These are phyloP conservation scores for Gymnopilus dilepis DNA, from an alignment of 768 basidiomycete species.

Conservation along the genomic window DNA sequence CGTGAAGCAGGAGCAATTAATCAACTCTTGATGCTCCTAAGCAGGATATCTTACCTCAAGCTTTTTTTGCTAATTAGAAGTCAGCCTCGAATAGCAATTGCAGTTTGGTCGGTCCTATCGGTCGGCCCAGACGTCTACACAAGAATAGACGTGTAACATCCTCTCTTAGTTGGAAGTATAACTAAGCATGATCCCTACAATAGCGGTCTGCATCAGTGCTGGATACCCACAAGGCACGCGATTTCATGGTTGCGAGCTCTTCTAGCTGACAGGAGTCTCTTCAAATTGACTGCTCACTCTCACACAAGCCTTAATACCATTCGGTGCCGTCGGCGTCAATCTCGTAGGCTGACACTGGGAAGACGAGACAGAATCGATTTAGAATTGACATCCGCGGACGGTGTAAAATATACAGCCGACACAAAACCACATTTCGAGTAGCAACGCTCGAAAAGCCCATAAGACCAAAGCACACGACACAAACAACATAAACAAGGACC, in stretches of 20 bases:
- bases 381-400: constrained; percentile 7
- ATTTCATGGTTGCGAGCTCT: constrained; percentile 12
- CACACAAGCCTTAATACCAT: constrained; percentile 14
- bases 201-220: constrained; percentile 4
- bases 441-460: background rate
- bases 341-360: constrained; percentile 10
- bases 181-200: constrained; percentile 20
- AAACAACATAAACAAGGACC: background rate
- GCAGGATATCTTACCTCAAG: background rate
- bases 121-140: background rate
- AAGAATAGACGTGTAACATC: constrained; percentile 23
- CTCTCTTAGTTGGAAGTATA: constrained; percentile 14
- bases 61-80: constrained; percentile 4
- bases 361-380: constrained; percentile 8
- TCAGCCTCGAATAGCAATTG: constrained; percentile 9
- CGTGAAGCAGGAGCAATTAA: constrained; percentile 18
- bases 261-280: constrained; percentile 10
- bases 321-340: constrained; percentile 21
- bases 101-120: constrained; percentile 21
- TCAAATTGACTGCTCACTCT: constrained; percentile 10
- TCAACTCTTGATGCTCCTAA: constrained; percentile 17
- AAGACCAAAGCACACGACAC: background rate
- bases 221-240: constrained; percentile 24
- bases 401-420: background rate
- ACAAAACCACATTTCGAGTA: background rate